Conservation (phyloP, 78 protist genomes). For the Pelomyxa schiedti region DNA sequence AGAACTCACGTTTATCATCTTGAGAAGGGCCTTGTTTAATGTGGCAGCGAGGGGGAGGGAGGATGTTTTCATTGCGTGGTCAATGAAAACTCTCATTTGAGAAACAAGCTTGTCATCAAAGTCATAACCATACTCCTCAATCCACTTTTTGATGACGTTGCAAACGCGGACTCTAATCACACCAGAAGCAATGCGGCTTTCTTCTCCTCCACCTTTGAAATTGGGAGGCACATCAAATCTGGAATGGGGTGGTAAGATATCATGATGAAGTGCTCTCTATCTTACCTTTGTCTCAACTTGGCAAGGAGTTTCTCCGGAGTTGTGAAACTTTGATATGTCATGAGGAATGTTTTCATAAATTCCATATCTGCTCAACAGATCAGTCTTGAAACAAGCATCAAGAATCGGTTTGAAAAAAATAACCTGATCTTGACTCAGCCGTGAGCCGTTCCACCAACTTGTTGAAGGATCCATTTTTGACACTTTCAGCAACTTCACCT, state of each 20-base stretch:
- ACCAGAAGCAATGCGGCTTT: neutral
- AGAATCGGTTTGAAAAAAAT: neutral
- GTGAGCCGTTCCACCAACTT: conserved; percentile 42
- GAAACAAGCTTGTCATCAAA: conserved; percentile 30
- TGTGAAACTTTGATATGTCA: conserved; percentile 49
- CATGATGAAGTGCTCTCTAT: too few relatives aligned
- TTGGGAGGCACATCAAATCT: neutral
- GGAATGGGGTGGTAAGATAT: too few relatives aligned
- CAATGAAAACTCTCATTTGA: conserved; percentile 17
- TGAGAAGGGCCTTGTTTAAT: too few relatives aligned
- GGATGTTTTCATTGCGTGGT: neutral
- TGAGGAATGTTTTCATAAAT: conserved; percentile 37
- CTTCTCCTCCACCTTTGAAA: neutral
- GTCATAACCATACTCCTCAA: conserved; percentile 21
- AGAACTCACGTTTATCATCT: too few relatives aligned
- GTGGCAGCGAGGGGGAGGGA: too few relatives aligned
- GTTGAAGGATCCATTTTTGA: conserved; percentile 43
- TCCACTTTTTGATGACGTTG: conserved; percentile 28
- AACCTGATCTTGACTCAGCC: conserved; percentile 16
- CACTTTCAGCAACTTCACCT: conserved; percentile 43
- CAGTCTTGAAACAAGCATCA: too few relatives aligned
- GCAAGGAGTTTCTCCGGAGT: conserved; percentile 37
- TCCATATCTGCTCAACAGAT: conserved; percentile 17
- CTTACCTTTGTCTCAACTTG: conserved; percentile 43
- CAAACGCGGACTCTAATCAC: conserved; percentile 17